Conservation (phyloP, 2,329 filamentous ascomycete species). For the Huntiella decipiens region DNA sequence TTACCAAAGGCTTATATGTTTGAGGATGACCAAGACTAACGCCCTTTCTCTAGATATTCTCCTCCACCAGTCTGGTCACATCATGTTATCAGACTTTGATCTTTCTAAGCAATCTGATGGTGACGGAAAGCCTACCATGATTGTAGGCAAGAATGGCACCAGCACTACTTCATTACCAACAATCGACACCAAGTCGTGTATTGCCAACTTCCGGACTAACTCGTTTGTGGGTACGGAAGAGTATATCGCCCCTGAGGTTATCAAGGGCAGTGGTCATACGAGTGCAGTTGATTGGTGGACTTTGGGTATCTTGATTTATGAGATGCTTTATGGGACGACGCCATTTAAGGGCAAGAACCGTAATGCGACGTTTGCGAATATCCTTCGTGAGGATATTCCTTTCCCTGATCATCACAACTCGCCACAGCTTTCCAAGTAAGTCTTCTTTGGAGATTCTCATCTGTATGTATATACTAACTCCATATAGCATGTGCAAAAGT, state of each 20-base stretch:
- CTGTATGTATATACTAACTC: not conserved
- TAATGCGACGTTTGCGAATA: constrained; percentile 95
- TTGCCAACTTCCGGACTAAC: constrained; percentile 94
- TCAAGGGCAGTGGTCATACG: constrained; percentile 95
- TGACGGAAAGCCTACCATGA: constrained; percentile 94
- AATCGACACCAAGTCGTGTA: constrained; percentile 98
- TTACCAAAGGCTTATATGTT: not conserved
- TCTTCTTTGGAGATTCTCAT: constrained; percentile 12
- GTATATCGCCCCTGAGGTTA: constrained; percentile 96
- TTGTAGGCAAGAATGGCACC: constrained; percentile 73
- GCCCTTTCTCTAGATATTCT: constrained; percentile 52
- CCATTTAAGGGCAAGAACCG: constrained; percentile 99
- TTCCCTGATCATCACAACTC: constrained; percentile 78
- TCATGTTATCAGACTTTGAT: constrained; percentile 99
- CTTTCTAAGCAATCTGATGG: constrained; percentile 93
- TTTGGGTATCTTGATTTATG: constrained; percentile 86
- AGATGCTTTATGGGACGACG: constrained; percentile 96
- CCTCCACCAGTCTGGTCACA: constrained; percentile 96
- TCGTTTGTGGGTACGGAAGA: constrained; percentile 97
- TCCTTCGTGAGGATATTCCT: constrained; percentile 81
- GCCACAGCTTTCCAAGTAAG: constrained; percentile 83
- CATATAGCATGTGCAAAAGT: constrained; percentile 71
- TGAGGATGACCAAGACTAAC: constrained; percentile 6
- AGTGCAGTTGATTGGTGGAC: constrained; percentile 99
- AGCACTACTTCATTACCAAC: constrained; percentile 75